phyloP scores from a whole-genome alignment of 108 stramenopile genomes.

The Nitzschia palea region DNA sequence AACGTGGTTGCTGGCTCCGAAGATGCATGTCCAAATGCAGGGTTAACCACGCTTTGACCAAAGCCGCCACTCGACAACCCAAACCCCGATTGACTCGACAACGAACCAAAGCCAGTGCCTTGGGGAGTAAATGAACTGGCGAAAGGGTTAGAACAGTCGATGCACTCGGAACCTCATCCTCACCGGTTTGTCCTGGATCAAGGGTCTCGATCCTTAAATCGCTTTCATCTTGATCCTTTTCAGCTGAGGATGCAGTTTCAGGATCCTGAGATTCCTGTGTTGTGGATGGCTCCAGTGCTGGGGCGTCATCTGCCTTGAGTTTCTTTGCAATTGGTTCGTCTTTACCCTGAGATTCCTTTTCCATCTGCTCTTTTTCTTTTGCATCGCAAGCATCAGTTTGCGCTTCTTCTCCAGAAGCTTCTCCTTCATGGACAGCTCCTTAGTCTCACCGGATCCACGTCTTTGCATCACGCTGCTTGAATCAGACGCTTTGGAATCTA shows the following conservation, averaged over 20 bases:
- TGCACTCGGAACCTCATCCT: too few species aligned
- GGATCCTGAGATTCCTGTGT: neutral
- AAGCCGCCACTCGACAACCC: slow-evolving; percentile 1
- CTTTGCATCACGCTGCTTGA: neutral
- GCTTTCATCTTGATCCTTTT: neutral
- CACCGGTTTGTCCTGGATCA: neutral
- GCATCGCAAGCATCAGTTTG: slow-evolving; percentile 36
- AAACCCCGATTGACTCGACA: neutral
- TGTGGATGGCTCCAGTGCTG: neutral
- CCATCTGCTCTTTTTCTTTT: slow-evolving; percentile 20
- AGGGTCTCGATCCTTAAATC: slow-evolving; percentile 19
- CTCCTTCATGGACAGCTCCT: slow-evolving; percentile 43
- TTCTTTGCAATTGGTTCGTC: slow-evolving; percentile 25
- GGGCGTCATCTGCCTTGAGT: slow-evolving; percentile 11
- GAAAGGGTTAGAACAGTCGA: neutral
- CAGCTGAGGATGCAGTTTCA: neutral
- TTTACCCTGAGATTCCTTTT: neutral
- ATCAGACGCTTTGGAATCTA: neutral
- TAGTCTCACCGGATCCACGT: slow-evolving; percentile 33
- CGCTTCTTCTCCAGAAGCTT: slow-evolving; percentile 60
- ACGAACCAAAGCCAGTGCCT: neutral
- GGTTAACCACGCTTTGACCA: neutral
- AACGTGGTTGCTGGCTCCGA: neutral
- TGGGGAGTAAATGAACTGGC: slow-evolving; percentile 5
- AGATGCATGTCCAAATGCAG: slow-evolving; percentile 6